Base-by-base conservation (phyloP, 768 basidiomycete genomes). In the Kwoniella europaea region DNA sequence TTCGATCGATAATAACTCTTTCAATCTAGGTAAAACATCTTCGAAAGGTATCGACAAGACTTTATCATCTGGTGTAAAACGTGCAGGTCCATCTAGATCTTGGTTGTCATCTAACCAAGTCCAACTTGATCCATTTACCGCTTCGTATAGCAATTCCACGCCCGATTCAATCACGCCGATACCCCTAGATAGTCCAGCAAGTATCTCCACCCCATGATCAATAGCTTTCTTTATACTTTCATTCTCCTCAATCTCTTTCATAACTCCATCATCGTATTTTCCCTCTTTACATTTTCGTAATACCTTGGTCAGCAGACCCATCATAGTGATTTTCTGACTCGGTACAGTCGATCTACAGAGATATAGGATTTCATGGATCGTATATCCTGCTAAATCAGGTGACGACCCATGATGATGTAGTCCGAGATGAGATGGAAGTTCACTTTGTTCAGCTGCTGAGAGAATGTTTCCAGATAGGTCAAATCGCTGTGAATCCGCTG, bases 391-490 rank as follows among this genome's bases (percentile, higher is more conserved):
- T 67, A 87, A 88, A 42, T 86, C 84, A 1, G 90, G 88, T 5
- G 86, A 86, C 66, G 92, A 90, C 0, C 93, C 90, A 79, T 96
- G 94, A 79, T 97, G 94, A 82, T 98, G 94, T 3, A 96, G 86
- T 4, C 94, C 94, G 6, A 93, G 87, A 84, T 94, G 90, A 0
- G 92, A 90, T 1, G 93, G 94, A 2, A 96, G 86, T 1, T 85
- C 86, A 0, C 86, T 81, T 2, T 88, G 88, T 2, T 89, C 76
- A 2, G 86, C 78, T 0, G 85, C 69, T 1, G 91, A 86, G n/a
- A 96, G 90, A 0, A 88, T 88, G 10, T 84, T 85, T 7, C 93
- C 94, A 0, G 87, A 86, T 1, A 95, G 87, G 82, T 95, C 91
- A 72, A 87, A 88, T 50, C 92, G 89, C n/a, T 71, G 44, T 0